These are phyloP conservation scores for Zizania latifolia DNA, from an alignment of 176 grass and related monocot species.

Conservation along the genomic window DNA sequence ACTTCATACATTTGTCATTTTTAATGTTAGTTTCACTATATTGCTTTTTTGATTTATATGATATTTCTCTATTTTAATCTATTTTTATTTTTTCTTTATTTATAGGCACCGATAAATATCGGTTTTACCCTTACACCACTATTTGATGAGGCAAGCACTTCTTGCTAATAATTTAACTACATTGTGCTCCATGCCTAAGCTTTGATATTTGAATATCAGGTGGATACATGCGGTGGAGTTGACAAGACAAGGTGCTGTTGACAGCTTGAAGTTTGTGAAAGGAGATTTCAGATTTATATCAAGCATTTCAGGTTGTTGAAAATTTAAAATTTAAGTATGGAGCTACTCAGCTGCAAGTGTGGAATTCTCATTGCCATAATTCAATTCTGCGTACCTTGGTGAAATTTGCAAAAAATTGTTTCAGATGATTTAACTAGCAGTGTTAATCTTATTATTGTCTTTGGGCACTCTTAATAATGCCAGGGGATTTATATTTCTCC, in stretches of 20 bases:
- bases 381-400: constrained; percentile 12
- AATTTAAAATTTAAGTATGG: constrained; percentile 6
- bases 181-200: background rate
- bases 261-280: constrained; percentile 98
- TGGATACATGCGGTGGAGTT: constrained; percentile 95
- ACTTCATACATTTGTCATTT: too few relatives aligned
- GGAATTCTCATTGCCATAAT: background rate
- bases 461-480: background rate
- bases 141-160: constrained; percentile 80
- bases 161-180: constrained; percentile 20
- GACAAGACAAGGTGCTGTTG: constrained; percentile 92
- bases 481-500: constrained; percentile 9
- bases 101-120: too few relatives aligned
- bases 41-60: too few relatives aligned
- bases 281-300: constrained; percentile 88
- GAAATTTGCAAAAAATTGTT: too few relatives aligned
- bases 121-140: too few relatives aligned
- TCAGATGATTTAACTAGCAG: background rate
- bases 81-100: too few relatives aligned
- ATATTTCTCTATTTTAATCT: too few relatives aligned
- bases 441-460: background rate
- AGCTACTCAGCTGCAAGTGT: background rate
- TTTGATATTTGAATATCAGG: constrained; percentile 56
- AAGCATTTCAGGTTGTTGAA: constrained; percentile 81
- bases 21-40: too few relatives aligned